phyloP scores from a whole-genome alignment of 2,329 filamentous ascomycete species.

The Alternaria panax region DNA sequence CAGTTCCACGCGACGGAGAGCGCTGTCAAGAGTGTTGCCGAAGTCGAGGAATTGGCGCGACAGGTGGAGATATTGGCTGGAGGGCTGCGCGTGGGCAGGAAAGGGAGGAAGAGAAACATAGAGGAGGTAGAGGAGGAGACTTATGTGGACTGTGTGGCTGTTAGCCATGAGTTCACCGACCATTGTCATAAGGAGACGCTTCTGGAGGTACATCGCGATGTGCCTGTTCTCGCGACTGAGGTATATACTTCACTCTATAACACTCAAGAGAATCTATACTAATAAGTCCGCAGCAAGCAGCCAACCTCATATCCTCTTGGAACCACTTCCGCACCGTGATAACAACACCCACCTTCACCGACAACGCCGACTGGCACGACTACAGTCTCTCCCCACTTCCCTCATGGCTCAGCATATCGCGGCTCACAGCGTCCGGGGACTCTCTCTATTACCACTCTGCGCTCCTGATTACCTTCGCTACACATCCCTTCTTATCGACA shows the following conservation, averaged over 20 bases:
- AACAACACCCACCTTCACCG: slow-evolving; percentile 57
- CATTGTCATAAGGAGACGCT: slow-evolving; percentile 71
- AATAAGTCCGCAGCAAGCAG: slow-evolving; percentile 57
- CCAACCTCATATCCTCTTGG: slow-evolving; percentile 64
- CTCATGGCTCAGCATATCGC: slow-evolving; percentile 67
- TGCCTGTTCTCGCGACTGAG: slow-evolving; percentile 67
- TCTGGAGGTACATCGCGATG: slow-evolving; percentile 59
- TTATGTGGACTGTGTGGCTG: slow-evolving; percentile 65
- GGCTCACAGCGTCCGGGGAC: slow-evolving; percentile 63
- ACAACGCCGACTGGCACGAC: slow-evolving; percentile 55
- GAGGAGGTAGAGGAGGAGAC: slow-evolving; percentile 29
- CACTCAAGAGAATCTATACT: neutral
- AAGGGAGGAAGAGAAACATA: slow-evolving; percentile 15
- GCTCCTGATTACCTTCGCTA: slow-evolving; percentile 64
- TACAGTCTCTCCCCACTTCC: slow-evolving; percentile 59
- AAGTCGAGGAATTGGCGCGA: slow-evolving; percentile 61
- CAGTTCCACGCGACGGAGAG: slow-evolving; percentile 68
- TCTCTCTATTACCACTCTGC: slow-evolving; percentile 66
- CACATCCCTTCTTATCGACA: slow-evolving; percentile 37
- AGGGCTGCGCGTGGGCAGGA: slow-evolving; percentile 32
- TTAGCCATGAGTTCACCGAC: slow-evolving; percentile 73
- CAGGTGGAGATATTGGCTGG: slow-evolving; percentile 58
- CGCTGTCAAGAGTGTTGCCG: slow-evolving; percentile 61
- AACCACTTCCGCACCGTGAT: slow-evolving; percentile 65
- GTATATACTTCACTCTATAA: slow-evolving; percentile 23